These are phyloP conservation scores for Daldinia decipiens DNA, from an alignment of 495 filamentous ascomycete species.

Conservation along the genomic window DNA sequence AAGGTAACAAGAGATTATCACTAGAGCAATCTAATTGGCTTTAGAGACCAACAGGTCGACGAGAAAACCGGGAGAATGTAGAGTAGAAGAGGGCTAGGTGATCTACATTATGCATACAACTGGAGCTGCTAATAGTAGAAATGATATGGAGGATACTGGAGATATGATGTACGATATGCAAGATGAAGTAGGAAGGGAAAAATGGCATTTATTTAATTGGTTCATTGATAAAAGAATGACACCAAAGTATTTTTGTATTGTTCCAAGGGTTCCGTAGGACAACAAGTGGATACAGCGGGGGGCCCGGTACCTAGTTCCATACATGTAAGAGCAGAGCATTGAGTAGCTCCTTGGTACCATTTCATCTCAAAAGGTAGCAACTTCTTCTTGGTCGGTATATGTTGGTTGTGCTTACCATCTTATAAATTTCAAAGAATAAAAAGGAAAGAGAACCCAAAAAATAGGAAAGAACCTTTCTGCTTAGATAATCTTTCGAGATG, in stretches of 20 bases:
- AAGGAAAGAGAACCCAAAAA: neutral
- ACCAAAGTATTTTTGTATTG: constrained; percentile 6
- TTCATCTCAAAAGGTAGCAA: neutral
- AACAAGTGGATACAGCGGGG: constrained; percentile 13
- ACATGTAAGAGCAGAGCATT: neutral
- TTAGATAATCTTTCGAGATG: neutral
- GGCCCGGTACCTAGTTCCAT: too few species aligned
- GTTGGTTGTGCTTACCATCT: neutral
- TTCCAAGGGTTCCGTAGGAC: constrained; percentile 10
- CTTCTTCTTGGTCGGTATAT: neutral
- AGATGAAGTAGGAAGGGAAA: constrained; percentile 20
- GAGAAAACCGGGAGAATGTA: constrained; percentile 6
- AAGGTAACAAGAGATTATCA: constrained; percentile 2
- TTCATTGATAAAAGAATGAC: constrained; percentile 4
- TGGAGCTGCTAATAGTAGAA: neutral
- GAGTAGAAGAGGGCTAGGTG: constrained; percentile 15
- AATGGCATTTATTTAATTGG: constrained; percentile 31
- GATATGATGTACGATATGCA: constrained; percentile 19
- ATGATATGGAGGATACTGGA: constrained; percentile 4
- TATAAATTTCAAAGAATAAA: neutral
- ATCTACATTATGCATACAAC: constrained; percentile 29
- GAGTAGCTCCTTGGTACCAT: neutral
- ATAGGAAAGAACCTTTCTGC: neutral
- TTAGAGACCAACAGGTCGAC: constrained; percentile 4
- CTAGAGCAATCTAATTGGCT: neutral